Percentiles rank a stretch among this genome's conserved stretches.
Conservation (phyloP, 2,329 filamentous ascomycete genomes). For the Penicillium corylophilum region DNA sequence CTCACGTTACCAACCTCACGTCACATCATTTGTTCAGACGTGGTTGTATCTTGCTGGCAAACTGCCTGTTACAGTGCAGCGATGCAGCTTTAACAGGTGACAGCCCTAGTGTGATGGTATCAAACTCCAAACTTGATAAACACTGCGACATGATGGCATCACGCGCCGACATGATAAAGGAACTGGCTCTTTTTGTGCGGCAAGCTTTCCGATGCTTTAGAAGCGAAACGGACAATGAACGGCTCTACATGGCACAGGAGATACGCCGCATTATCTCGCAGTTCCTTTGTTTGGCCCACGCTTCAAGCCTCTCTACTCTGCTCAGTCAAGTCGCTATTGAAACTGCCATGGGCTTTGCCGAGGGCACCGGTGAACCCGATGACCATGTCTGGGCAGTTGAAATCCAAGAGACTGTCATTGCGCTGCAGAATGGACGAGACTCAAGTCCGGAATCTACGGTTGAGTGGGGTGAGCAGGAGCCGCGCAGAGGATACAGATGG, state of each 20-base stretch:
- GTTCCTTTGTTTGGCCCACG: constrained; percentile 21
- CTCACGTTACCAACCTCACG: constrained; percentile 7
- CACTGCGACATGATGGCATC: constrained; percentile 30
- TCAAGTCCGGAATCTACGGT: constrained; percentile 9
- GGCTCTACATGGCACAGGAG: constrained; percentile 24
- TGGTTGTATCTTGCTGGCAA: constrained; percentile 33
- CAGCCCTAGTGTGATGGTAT: constrained; percentile 10
- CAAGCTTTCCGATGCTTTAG: constrained; percentile 37
- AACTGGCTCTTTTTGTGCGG: constrained; percentile 34
- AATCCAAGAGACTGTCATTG: constrained; percentile 35
- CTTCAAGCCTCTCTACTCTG: constrained; percentile 26
- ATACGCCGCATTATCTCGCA: constrained; percentile 28
- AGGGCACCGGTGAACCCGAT: constrained; percentile 36
- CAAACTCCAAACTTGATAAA: constrained; percentile 27
- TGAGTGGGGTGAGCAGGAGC: constrained; percentile 12
- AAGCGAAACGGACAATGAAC: constrained; percentile 22
- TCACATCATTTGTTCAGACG: constrained; percentile 31
- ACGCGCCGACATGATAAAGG: constrained; percentile 33
- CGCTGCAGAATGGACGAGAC: constrained; percentile 16
- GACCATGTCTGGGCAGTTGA: constrained; percentile 42
- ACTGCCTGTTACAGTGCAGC: constrained; percentile 30
- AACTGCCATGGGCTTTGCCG: constrained; percentile 42
- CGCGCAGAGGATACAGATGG: constrained; percentile 47
- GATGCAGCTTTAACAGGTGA: constrained; percentile 15
- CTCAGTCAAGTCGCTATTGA: constrained; percentile 39